Base-by-base conservation (phyloP, 2,329 filamentous ascomycete species). In the Fusarium citri region DNA sequence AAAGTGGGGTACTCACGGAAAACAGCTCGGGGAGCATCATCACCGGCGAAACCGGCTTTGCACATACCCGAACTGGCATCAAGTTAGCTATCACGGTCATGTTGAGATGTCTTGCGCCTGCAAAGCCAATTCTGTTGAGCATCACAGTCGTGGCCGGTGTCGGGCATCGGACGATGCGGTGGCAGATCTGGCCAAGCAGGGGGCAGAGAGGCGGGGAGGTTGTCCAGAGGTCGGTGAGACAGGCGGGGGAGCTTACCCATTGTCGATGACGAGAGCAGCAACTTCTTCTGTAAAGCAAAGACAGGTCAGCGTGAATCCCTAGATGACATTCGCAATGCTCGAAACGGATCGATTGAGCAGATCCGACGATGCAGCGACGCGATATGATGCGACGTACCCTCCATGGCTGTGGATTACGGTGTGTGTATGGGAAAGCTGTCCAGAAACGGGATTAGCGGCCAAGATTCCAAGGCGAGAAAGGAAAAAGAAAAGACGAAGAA, bases 1-100 rank as follows among this genome's bases (percentile, higher is more conserved):
- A 75, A 77, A 77, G 77, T 74, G 81, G 82, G 81, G 80, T 78
- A 80, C 95, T 97, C 92, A 98, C 95, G 96, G 91, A 99, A 99
- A 84, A 99, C 96, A 87, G 96, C 96, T 91, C 96, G 92, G 84
- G 96, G 96, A 87, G 96, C 96, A 92, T 99, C 96, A 83, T 99
- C 96, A 94, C 96, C 96, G 89, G 96, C 96, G 88, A 99, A 99
- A 94, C 96, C 96, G 92, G 96, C 96, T 90, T 99, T 99, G 89
- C 96, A 99, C 96, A 99, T 98, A 91, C 96, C 96, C 87, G 96
- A 98, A 92, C 95, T 98, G 84, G 72, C 80, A 65, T 75, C 60
- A 75, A 69, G 80, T 86, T 75, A 86, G 84, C 73, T 61, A 50
- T 61, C 28, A 55, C 53, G 45, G 20, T 47, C 55, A 50, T 57